Evolutionary conservation across 768 basidiomycete genomes (phyloP), one percentile per base, ranked within the genome.

Genomic region (Amanita molliuscula): DNA sequence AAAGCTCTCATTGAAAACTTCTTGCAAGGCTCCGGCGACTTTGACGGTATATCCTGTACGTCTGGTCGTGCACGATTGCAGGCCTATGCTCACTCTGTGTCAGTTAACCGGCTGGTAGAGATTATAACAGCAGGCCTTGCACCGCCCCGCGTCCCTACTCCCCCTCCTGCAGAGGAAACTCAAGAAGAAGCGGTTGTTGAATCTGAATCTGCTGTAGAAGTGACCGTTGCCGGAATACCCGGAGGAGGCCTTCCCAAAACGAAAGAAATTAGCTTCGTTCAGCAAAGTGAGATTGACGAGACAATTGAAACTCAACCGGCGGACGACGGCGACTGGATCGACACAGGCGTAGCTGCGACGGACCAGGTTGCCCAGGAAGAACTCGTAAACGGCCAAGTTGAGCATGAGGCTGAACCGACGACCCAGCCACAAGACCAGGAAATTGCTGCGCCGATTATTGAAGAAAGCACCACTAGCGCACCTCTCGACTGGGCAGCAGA

Each of bases 401-500:
- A 54, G 4, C 41, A 15, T 52, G 28, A 54, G 10, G 31, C n/a
- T 13, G 31, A 26, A 26, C 31, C 11, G 6, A 25, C 23, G 16
- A 13, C 25, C 42, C 7, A 23, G 34, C 15, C 25, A 33, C 23
- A 18, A 31, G 36, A 35, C 38, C 48, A 48, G 47, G 48, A 57
- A 54, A 50, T 44, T n/a, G 41, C 26, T n/a, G 4, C 23, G 18
- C 7, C 41, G 5, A 20, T n/a, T 4, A 4, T 31, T 16, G 33
- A 45, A 10, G 50, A 52, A 31, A 44, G 36, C 11, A 38, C 51
- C 50, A 59, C 49, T 54, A 61, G 56, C 58, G 59, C 57, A 43
- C 64, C 77, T 23, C 72, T 91, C 50, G 83, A 91, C 63, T 91
- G 89, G 88, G 85, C 79, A 36, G 86, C 88, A 50, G 84, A 88